These are phyloP conservation scores for Leucocoprinus birnbaumii DNA, from an alignment of 768 basidiomycete genomes.

Conservation along the genomic window DNA sequence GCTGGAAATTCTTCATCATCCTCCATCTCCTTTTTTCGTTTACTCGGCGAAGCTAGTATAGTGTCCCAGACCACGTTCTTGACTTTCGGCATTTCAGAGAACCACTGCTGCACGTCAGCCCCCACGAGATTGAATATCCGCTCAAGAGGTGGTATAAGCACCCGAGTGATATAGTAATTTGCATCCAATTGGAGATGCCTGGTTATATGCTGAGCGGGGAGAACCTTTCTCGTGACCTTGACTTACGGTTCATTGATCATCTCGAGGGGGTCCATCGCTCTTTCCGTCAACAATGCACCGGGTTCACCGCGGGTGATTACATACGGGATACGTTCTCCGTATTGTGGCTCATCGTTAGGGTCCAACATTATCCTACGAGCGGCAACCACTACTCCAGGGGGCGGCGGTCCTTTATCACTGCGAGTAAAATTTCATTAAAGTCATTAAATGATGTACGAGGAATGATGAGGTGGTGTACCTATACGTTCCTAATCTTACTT, in stretches of 20 bases:
- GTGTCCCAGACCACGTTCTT: slow-evolving; percentile 18
- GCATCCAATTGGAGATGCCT: slow-evolving; percentile 81
- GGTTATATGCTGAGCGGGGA: background rate
- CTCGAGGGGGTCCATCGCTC: slow-evolving; percentile 27
- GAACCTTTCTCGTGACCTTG: background rate
- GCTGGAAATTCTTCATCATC: slow-evolving; percentile 17
- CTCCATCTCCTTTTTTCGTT: slow-evolving; percentile 16
- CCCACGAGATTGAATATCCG: slow-evolving; percentile 91
- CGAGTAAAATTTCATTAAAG: too few relatives aligned
- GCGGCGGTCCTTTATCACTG: slow-evolving; percentile 83
- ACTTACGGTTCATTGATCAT: slow-evolving; percentile 24
- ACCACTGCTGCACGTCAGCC: slow-evolving; percentile 86
- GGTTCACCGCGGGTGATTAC: slow-evolving; percentile 71
- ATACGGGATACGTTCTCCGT: slow-evolving; percentile 92
- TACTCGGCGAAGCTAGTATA: slow-evolving; percentile 30
- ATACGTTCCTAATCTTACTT: slow-evolving; percentile 91
- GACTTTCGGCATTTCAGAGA: slow-evolving; percentile 76
- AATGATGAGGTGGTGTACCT: slow-evolving; percentile 44
- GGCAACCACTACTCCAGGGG: slow-evolving; percentile 90
- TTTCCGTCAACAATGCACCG: slow-evolving; percentile 47
- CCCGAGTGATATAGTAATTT: slow-evolving; percentile 81
- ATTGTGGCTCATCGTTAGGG: slow-evolving; percentile 81
- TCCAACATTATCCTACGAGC: slow-evolving; percentile 72
- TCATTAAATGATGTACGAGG: too few relatives aligned
- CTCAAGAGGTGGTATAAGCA: slow-evolving; percentile 87